Evolutionary conservation across 2,329 filamentous ascomycete species (phyloP), one percentile per base, ranked within the genome.

Genomic region (Myriosclerotinia curreyana): DNA sequence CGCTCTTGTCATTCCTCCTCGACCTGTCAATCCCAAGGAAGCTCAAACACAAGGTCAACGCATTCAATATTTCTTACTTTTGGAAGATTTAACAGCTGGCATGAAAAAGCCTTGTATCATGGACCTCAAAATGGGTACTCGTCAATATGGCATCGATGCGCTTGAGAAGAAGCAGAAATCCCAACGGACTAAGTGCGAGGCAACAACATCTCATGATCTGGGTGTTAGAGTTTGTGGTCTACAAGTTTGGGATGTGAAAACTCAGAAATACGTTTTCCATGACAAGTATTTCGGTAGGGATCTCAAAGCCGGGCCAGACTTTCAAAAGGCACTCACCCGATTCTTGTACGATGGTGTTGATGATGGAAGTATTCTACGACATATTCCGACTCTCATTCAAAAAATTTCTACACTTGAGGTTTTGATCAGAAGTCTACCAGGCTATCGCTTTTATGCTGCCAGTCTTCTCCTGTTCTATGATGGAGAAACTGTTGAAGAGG

Each of bases 31-130:
- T 71, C 90, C 90, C 1, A 92, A 92, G 75, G 88, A 92, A 74
- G 89, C 89, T 1, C 87, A 90, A 71, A 83, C 82, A 14, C 82
- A 84, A 28, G 78, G 77, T 17, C 82, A 85, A 3, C 87, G 94
- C 40, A 90, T 96, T 5, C 91, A 97, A 72, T 96, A 94, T 74
- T 99, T 99, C 74, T 80, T 99, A 17, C 82, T 99, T 0, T 80
- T 99, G 12, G 95, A 99, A 76, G 95, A 99, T 75, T 83, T 99
- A 55, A 99, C 95, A 1, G 91, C 94, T 2, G 94, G 94, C 42
- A 98, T 99, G 95, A 93, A 92, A 74, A 87, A 90, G 59, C 95
- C 95, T 6, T 98, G 95, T 77, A 96, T 99, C 66, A 89, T 99
- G 76, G 95, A 99, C 74, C 81, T 99, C 67, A 99, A 99, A 75